Conservation (phyloP, 257 asterid species). For the Voacanga thouarsii region DNA sequence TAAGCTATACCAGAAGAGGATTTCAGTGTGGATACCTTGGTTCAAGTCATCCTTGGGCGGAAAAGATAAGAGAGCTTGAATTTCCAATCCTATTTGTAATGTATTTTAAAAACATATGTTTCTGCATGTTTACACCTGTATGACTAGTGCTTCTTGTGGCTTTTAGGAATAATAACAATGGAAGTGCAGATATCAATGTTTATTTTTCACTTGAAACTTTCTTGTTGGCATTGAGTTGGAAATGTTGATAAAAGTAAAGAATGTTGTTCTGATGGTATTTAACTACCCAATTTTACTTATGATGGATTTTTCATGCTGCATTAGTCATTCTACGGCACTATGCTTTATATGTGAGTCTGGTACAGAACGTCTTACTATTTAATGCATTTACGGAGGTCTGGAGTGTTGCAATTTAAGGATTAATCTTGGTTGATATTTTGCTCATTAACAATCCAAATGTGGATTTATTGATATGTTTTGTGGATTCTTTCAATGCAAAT, state of each 20-base stretch:
- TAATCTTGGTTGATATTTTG: not conserved
- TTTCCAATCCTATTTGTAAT: not conserved
- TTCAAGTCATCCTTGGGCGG: slow-evolving; percentile 43
- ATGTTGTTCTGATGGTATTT: not conserved
- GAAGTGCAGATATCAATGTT: not conserved
- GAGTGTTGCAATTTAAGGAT: not conserved
- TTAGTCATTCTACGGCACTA: not conserved
- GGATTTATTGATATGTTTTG: not conserved
- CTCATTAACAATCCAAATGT: not conserved
- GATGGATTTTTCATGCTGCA: not conserved
- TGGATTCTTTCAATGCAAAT: not conserved
- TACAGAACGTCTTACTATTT: not conserved
- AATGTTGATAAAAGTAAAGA: not conserved
- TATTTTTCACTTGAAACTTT: not conserved
- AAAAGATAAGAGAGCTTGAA: slow-evolving; percentile 43
- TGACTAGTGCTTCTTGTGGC: not conserved
- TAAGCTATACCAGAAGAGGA: slow-evolving; percentile 56
- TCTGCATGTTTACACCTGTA: not conserved
- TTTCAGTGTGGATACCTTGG: slow-evolving; percentile 92
- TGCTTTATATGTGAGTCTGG: not conserved
- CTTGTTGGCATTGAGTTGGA: not conserved
- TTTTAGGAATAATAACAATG: not conserved
- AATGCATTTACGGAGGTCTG: not conserved
- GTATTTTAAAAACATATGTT: not conserved
- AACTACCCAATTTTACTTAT: not conserved